Evolutionary conservation across 176 grass and related monocot species (phyloP), one percentile per base, ranked within the genome.

Genomic region (Triticum turgidum): DNA sequence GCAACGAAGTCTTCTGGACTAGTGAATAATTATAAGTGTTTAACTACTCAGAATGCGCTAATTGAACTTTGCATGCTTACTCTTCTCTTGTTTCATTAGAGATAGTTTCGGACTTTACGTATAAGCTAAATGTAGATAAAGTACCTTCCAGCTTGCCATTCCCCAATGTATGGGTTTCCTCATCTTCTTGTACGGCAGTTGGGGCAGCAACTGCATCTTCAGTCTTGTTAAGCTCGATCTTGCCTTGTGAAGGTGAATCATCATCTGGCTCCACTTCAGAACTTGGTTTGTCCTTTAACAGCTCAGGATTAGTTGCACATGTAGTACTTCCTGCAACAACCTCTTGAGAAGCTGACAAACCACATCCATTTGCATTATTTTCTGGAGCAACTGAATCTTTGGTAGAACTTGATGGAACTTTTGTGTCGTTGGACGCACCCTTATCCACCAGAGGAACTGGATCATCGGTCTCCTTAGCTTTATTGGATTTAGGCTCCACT

Each of bases 131-230:
- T 56, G 80, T 12, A 45, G 41, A 73, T 84, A 17, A 76, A 85
- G 5, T 82, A 95, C 93, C 93, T 91, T 77, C 80, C 59, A 82
- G 89, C 27, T 82, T 88, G 66, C 79, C 85, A 85, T 87, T 87
- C 91, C 76, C 85, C 32, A 92, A 37, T 80, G 77, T 80, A 89
- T 85, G 67, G 42, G 61, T 76, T 67, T 73, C 49, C 51, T 89
- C 79, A 3, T 89, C 78, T 85, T 86, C 91, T 78, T 80, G 80
- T 45, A 44, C 5, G 8, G 44, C 82, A 87, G 77, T 12, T 67
- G 73, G 76, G 42, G 81, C 71, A 82, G 33, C n/a, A 69, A 73
- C 61, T 70, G 79, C 79, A 82, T 91, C 77, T 89, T 88, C 59
- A 66, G 37, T 66, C 77, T 89, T 85, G 76, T 81, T 56, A 71